These are phyloP conservation scores for Sordaria brevicollis DNA, from an alignment of 495 filamentous ascomycete species.

Conservation along the genomic window DNA sequence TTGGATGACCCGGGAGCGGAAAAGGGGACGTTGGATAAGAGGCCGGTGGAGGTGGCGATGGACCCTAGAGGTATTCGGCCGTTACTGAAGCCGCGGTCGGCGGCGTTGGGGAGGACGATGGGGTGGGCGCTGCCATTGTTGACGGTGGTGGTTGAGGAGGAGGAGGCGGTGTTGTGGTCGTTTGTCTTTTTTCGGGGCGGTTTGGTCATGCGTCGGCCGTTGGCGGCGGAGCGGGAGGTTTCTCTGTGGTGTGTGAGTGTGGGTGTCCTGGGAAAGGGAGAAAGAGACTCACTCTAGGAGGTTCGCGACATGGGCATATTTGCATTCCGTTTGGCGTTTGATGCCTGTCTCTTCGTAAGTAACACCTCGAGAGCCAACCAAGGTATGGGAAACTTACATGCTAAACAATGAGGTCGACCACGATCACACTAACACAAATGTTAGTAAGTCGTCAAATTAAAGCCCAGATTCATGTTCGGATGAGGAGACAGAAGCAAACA, in stretches of 20 bases:
- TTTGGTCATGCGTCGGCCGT: constrained; percentile 48
- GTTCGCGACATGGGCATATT: constrained; percentile 58
- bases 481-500: background rate
- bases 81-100: constrained; percentile 32
- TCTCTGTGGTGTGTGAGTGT: constrained; percentile 24
- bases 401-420: constrained; percentile 52
- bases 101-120: constrained; percentile 30
- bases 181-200: constrained; percentile 39
- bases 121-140: constrained; percentile 18
- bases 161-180: background rate
- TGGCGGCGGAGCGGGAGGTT: constrained; percentile 35
- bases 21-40: constrained; percentile 58
- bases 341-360: constrained; percentile 30
- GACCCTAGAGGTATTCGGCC: constrained; percentile 28
- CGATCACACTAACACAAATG: constrained; percentile 38
- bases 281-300: constrained; percentile 47
- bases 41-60: constrained; percentile 41
- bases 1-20: constrained; percentile 51
- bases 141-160: constrained; percentile 1
- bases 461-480: background rate
- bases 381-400: constrained; percentile 39
- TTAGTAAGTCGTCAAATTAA: constrained; percentile 1
- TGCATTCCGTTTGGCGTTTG: constrained; percentile 58
- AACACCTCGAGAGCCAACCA: background rate
- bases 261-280: background rate